Base-by-base conservation (phyloP, 2,329 filamentous ascomycete species). In the Scedosporium apiospermum region DNA sequence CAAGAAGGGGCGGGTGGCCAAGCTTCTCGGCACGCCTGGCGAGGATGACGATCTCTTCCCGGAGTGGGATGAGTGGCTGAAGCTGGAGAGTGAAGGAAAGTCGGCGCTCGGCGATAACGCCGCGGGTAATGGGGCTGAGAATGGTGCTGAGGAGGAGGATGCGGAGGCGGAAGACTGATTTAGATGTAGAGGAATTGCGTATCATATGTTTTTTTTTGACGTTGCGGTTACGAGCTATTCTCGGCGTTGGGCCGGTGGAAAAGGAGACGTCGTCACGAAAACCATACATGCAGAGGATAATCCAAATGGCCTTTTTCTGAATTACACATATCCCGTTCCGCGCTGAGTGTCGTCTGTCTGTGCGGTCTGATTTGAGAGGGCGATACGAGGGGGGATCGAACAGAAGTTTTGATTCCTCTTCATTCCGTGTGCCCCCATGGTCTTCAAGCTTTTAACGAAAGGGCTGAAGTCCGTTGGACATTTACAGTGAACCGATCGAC, bases 21-120 rank as follows among this genome's bases (percentile, higher is more conserved):
- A 93, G 76, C 81, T 92, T 60, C 83, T 99, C 62, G 93, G 90
- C 65, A 82, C 91, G 0, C 95, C 95, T 0, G 89, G 86, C 0
- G 88, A 90, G 68, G 90, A 92, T 64, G 89, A 89, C 49, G 93
- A 96, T 2, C 82, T 99, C 68, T 99, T 99, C 77, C 93, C 93
- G 0, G 91, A 97, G 70, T 99, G 95, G 95, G 90, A 96, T 4
- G 89, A 95, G 74, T 97, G 91, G 80, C 72, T 98, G 68, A 82
- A 83, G 70, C 73, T 96, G 65, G 95, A 98, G 78, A 84, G 82
- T 64, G 87, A 92, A 68, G 89, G 89, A n/a, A 61, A 61, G 26
- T 59, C 38, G 53, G 51, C n/a, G 60, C 4, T 30, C 16, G 41
- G 12, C 51, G 34, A 66, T 27, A 68, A 14, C 30, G 4, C 57